Percentiles rank a stretch among this genome's conserved stretches.
These are phyloP conservation scores for Guyanaporus albipodus DNA, from an alignment of 768 basidiomycete genomes.

Conservation along the genomic window DNA sequence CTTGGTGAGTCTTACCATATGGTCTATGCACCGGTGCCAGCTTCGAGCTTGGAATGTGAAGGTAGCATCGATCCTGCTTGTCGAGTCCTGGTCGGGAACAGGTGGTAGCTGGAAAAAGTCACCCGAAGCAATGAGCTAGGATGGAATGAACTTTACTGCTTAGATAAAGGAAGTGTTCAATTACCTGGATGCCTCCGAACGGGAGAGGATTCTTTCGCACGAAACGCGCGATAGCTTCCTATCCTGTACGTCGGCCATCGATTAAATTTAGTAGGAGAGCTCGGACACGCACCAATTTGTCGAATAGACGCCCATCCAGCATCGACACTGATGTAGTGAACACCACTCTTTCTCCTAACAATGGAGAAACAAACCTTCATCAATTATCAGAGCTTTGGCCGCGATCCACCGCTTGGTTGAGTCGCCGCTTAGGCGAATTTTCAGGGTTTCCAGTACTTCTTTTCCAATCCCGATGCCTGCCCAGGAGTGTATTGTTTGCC, in stretches of 20 bases:
- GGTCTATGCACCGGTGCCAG: conserved; percentile 54
- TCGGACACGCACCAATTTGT: conserved; percentile 56
- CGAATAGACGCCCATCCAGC: conserved; percentile 66
- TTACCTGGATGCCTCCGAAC: conserved; percentile 68
- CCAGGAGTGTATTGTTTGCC: conserved; percentile 62
- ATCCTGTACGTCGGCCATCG: neutral
- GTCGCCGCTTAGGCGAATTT: conserved; percentile 29
- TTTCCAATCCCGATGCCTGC: conserved; percentile 63
- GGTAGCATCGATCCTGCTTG: conserved; percentile 45
- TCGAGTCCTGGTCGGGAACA: conserved; percentile 48
- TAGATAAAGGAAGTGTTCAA: neutral
- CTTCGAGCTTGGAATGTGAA: conserved; percentile 65
- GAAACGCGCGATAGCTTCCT: conserved; percentile 38
- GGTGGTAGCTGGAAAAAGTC: conserved; percentile 84
- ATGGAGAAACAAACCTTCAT: conserved; percentile 54
- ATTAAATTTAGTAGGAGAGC: conserved; percentile 27
- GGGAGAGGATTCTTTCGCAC: conserved; percentile 43
- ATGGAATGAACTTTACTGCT: conserved; percentile 5
- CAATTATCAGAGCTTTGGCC: conserved; percentile 58
- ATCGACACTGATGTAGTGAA: conserved; percentile 54
- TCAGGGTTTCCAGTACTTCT: conserved; percentile 41
- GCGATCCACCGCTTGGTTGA: conserved; percentile 46
- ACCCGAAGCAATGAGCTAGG: conserved; percentile 67
- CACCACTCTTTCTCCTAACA: neutral
- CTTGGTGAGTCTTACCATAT: conserved; percentile 46